A percentile compares a stretch with the other conserved stretches of the same genome.
phyloP scores from a whole-genome alignment of 495 filamentous ascomycete species.

The Talaromyces nanjingensis region DNA sequence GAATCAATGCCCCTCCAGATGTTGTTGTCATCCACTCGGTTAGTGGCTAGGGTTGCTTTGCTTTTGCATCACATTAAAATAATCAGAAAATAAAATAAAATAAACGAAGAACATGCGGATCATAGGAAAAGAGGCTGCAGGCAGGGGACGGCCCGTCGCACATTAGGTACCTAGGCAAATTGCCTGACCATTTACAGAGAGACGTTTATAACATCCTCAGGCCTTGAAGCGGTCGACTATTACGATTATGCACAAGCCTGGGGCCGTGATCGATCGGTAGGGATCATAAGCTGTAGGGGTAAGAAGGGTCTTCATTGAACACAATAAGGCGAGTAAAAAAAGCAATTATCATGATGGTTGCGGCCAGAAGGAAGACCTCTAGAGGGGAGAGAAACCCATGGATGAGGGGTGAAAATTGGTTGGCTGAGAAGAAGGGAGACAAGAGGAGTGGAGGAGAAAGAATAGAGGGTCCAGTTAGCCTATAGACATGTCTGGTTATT shows the following conservation, averaged over 20 bases:
- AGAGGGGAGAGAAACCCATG: background rate
- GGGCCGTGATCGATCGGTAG: constrained; percentile 1
- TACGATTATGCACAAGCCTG: background rate
- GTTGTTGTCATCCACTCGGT: constrained; percentile 32
- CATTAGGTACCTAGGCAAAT: constrained; percentile 13
- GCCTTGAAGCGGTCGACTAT: background rate
- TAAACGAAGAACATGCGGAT: constrained; percentile 29
- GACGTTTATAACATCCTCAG: background rate
- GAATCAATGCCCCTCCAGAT: constrained; percentile 17
- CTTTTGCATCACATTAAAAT: constrained; percentile 11
- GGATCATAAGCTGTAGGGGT: background rate
- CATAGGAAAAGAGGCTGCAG: constrained; percentile 43
- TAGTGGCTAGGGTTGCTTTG: constrained; percentile 22
- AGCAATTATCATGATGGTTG: background rate
- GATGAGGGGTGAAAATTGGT: background rate
- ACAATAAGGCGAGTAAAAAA: background rate
- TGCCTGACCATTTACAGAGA: background rate
- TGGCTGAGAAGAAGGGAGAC: background rate
- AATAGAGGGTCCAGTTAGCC: background rate
- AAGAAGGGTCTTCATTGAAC: background rate
- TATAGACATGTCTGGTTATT: background rate
- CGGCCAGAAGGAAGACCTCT: background rate
- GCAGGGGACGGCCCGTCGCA: constrained; percentile 45
- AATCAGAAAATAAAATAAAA: background rate
- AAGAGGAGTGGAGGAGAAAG: background rate